A percentile compares a stretch with the other conserved stretches of the same genome.
Evolutionary conservation across 2,329 filamentous ascomycete genomes (phyloP).

Genomic region (Nigrospora osmanthi): DNA sequence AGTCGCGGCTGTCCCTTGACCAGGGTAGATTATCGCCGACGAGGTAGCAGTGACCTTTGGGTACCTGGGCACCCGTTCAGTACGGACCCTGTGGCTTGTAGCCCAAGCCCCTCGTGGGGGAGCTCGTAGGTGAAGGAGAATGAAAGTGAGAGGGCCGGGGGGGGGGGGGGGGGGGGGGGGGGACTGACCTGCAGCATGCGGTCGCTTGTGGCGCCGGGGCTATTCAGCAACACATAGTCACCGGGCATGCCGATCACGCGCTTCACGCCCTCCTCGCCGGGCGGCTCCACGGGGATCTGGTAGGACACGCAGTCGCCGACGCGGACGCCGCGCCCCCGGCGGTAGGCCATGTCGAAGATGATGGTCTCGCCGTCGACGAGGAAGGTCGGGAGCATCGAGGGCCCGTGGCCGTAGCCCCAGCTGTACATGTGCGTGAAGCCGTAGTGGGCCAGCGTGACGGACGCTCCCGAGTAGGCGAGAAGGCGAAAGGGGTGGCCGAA

Average conservation of each 20-base stretch:
- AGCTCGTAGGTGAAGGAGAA: background rate
- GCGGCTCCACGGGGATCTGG: slow-evolving; percentile 58
- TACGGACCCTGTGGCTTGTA: too few species aligned
- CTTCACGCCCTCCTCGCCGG: slow-evolving; percentile 61
- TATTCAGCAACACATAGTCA: slow-evolving; percentile 64
- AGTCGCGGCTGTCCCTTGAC: slow-evolving; percentile 80
- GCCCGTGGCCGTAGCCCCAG: slow-evolving; percentile 54
- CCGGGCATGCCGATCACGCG: slow-evolving; percentile 70
- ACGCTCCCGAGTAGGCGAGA: slow-evolving; percentile 35
- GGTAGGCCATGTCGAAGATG: slow-evolving; percentile 59
- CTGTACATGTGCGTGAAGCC: slow-evolving; percentile 53
- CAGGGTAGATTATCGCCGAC: slow-evolving; percentile 79
- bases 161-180: too few species aligned
- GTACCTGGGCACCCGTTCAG: slow-evolving; percentile 50
- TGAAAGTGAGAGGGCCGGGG: too few species aligned
- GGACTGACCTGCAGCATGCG: slow-evolving; percentile 57
- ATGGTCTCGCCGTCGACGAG: slow-evolving; percentile 59
- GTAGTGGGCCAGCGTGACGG: slow-evolving; percentile 40
- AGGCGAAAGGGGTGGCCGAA: slow-evolving; percentile 30
- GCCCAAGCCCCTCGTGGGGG: too few species aligned
- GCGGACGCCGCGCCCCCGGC: slow-evolving; percentile 53
- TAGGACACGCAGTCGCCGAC: slow-evolving; percentile 85
- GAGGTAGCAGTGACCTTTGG: slow-evolving; percentile 86
- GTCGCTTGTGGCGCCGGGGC: slow-evolving; percentile 40
- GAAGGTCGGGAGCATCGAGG: slow-evolving; percentile 88